These are phyloP conservation scores for Cubamyces sp. DNA, from an alignment of 768 basidiomycete genomes.

Conservation along the genomic window DNA sequence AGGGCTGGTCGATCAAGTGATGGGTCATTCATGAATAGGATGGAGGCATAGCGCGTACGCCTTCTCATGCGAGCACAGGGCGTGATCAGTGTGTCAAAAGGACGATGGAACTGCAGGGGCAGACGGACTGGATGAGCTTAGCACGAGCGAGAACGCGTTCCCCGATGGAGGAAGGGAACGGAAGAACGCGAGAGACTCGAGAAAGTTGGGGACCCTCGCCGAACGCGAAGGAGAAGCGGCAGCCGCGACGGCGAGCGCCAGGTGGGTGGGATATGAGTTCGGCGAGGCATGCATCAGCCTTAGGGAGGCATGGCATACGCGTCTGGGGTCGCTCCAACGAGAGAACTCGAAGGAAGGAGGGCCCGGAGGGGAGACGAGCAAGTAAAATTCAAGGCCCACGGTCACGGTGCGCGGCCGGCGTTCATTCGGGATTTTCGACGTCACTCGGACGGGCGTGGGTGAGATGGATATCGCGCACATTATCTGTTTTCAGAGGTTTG, in stretches of 20 bases:
- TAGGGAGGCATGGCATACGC: not conserved
- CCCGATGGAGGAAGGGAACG: slow-evolving; percentile 12
- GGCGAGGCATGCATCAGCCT: not conserved
- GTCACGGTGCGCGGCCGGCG: slow-evolving; percentile 6
- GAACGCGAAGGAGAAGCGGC: too few species aligned
- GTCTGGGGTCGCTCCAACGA: slow-evolving; percentile 16
- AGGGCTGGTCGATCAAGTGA: slow-evolving; percentile 12
- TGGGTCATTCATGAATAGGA: not conserved
- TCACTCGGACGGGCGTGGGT: slow-evolving; percentile 2
- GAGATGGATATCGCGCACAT: not conserved
- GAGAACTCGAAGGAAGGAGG: not conserved
- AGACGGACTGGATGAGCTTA: not conserved
- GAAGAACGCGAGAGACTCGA: slow-evolving; percentile 2
- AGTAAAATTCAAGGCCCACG: slow-evolving; percentile 10
- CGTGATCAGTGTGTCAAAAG: slow-evolving; percentile 1
- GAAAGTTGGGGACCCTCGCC: not conserved
- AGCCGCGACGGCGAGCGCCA: not conserved
- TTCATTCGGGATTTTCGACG: slow-evolving; percentile 22
- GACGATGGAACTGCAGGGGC: not conserved
- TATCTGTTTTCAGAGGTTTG: not conserved
- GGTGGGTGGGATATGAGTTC: not conserved
- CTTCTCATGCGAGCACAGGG: slow-evolving; percentile 11
- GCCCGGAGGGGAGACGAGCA: not conserved
- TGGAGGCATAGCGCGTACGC: not conserved
- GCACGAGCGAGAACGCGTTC: slow-evolving; percentile 1